Base-by-base conservation (phyloP, 2,329 filamentous ascomycete species). In the Torrubiella hemipterigena region DNA sequence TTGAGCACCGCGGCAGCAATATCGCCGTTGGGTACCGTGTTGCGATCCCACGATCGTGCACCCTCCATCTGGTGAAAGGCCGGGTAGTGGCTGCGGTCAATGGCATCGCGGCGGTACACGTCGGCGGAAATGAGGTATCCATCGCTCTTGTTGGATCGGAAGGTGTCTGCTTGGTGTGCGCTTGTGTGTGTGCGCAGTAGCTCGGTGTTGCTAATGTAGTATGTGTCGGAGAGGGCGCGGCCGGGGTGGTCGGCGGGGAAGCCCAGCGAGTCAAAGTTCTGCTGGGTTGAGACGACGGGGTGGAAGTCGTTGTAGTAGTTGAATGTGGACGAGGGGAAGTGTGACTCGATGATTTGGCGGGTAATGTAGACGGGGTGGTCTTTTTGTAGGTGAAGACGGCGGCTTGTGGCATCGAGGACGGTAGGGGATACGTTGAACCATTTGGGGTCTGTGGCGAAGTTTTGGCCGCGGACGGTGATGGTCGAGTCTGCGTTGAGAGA, bases 31-130 rank as follows among this genome's bases (percentile, higher is more conserved):
- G 61, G 65, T 27, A 70, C 71, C 51, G 61, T 68, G 17, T 51
- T 64, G 8, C 84, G 73, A 49, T 91, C 81, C 89, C 91, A 98
- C 32, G 86, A 79, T 44, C 81, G 70, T 7, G 89, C 89, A 10
- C 86, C 89, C 55, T 98, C 91, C 87, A 96, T 96, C 60, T 98
- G 91, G 58, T 98, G 91, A 56, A 98, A 98, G 36, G 93, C 76
- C 1, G 91, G 91, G 57, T 96, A 96, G 58, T 98, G 91, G 44
- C 80, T 91, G 34, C 83, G 75, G 57, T 98, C 91, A 48, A 98
- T 81, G 34, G 89, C 87, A 69, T 98, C 91, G 41, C 91, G 73
- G 26, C 91, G 76, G 56, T 96, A 98, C 13, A 98, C 91, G 53
- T 98, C 91, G 16, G 89, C 91, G 36, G 81, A 81, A 51, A 98